Base-by-base conservation (phyloP, 139 green algal genomes). In the Chlorella vulgaris region DNA sequence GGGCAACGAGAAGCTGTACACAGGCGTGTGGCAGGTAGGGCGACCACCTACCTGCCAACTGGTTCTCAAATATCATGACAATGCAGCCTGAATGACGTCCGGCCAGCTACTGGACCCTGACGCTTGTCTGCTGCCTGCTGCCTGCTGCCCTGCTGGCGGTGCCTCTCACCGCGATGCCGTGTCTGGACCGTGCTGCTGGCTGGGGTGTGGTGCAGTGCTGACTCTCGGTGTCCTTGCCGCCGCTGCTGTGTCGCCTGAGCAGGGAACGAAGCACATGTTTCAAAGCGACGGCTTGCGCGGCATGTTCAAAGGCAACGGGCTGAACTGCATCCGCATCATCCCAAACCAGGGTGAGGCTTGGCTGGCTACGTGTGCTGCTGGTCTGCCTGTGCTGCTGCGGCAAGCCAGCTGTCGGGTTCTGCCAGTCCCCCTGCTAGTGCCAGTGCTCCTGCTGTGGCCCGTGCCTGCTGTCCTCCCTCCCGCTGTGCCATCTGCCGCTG, bases 321-420 rank as follows among this genome's bases (percentile, higher is more conserved):
- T 97, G 29, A 99, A 99, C 88, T 99, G 97, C 75, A 90, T 98
- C 26, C 92, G 97, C 74, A 99, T 99, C 84, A 88, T 99, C 10
- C 97, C 97, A 65, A 99, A 99, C 88, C 94, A 79, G 73, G 73
- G 73, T 79, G 73, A 31, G 73, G 0, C 2, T 1, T 2, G 61
- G 47, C 47, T 18, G 10, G 61, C 4, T 7, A 15, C 2, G 31
- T 39, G 6, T 22, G 7, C 31, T 7, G 19, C 31, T 29, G 31
- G 63, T 33, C 63, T 29, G 63, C 22, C 15, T 40, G 33, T 70
- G 29, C 2, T 29, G 33, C 29, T 31, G 66, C 36, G 6, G 38
- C 36, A n/a, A 8, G 55, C 5, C 5, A 31, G 55, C n/a, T 65
- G 55, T 8, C 18, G 55, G 22, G 55, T 65, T 15, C 62, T 69